Base-by-base conservation (phyloP, 768 basidiomycete genomes). In the Lactarius indigo region DNA sequence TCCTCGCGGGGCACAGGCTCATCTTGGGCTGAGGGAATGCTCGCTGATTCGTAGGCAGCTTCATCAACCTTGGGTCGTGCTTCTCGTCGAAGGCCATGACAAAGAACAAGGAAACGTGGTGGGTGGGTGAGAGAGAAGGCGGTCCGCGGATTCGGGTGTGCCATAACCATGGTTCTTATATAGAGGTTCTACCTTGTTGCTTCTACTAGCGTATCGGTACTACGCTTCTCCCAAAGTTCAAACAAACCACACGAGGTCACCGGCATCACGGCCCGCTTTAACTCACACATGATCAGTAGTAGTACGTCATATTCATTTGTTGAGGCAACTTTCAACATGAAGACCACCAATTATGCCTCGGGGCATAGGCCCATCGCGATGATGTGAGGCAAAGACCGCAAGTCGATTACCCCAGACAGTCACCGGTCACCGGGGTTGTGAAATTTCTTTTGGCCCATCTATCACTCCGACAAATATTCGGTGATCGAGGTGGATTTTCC, bases 1-100 rank as follows among this genome's bases (percentile, higher is more conserved):
- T 90, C 88, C 59, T 84, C 83, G 13, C 66, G 65, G 9, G 77
- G 61, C 5, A 59, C 18, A 10, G 33, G 28, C 18, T 23, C 47
- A 10, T 57, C 65, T 50, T 17, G 55, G 33, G 6, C 37, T 10
- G 39, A n/a, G 13, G 37, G 57, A 42, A 20, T 20, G 39, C 18
- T 41, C 3, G 8, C 9, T 3, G n/a, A 28, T 26, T 28, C 56
- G 3, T 18, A 26, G n/a, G 28, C 18, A 18, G 7, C 33, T 20
- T 20, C 39, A 10, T 58, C 50, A 15, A 13, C 12, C 35, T 59
- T 63, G 26, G 2, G 39, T 66, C 23, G 44, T 9, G 17, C 41
- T 66, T 66, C 50, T 66, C 65, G 7, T 66, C 61, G 10, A 33
- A 31, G 1, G 39, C 18, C 65, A 63, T 66, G 31, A 41, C 10